Conservation (phyloP, 768 basidiomycete species). For the Suillus hirtellus region DNA sequence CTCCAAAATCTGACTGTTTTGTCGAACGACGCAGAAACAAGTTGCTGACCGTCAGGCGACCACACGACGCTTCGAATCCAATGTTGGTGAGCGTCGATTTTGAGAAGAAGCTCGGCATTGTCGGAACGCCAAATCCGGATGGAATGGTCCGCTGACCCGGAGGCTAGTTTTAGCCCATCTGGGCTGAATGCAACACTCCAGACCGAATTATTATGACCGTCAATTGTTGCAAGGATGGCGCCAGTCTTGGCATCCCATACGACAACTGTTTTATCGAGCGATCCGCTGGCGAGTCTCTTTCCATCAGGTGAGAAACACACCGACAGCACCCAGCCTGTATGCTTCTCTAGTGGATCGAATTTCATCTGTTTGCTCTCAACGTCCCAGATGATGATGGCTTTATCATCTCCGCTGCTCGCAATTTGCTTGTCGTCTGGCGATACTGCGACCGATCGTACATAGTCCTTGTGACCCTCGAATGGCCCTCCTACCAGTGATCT, state of each 20-base stretch:
- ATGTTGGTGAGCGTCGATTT: slow-evolving; percentile 2
- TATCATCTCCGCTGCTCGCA: slow-evolving; percentile 35
- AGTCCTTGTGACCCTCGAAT: slow-evolving; percentile 29
- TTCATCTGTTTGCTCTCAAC: slow-evolving; percentile 25
- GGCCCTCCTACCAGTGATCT: slow-evolving; percentile 26
- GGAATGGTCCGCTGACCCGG: slow-evolving; percentile 13
- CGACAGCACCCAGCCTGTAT: slow-evolving; percentile 4
- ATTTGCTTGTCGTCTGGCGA: slow-evolving; percentile 33
- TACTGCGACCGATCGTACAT: slow-evolving; percentile 34
- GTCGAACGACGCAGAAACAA: slow-evolving; percentile 19
- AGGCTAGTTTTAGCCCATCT: slow-evolving; percentile 13
- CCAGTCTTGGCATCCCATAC: slow-evolving; percentile 13
- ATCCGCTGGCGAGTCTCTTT: slow-evolving; percentile 9
- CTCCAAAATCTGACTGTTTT: slow-evolving; percentile 32
- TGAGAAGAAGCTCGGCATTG: slow-evolving; percentile 2
- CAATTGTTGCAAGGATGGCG: slow-evolving; percentile 1
- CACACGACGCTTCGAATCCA: slow-evolving; percentile 34
- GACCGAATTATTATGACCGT: neutral
- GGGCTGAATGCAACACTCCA: slow-evolving; percentile 16
- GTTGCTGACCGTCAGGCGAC: slow-evolving; percentile 18
- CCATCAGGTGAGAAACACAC: slow-evolving; percentile 13
- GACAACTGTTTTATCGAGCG: slow-evolving; percentile 11
- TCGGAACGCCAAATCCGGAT: slow-evolving; percentile 12
- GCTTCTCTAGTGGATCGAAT: slow-evolving; percentile 25
- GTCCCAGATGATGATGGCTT: slow-evolving; percentile 34